Evolutionary conservation across 2,329 filamentous ascomycete genomes (phyloP).

Genomic region (Alternaria consortialis): DNA sequence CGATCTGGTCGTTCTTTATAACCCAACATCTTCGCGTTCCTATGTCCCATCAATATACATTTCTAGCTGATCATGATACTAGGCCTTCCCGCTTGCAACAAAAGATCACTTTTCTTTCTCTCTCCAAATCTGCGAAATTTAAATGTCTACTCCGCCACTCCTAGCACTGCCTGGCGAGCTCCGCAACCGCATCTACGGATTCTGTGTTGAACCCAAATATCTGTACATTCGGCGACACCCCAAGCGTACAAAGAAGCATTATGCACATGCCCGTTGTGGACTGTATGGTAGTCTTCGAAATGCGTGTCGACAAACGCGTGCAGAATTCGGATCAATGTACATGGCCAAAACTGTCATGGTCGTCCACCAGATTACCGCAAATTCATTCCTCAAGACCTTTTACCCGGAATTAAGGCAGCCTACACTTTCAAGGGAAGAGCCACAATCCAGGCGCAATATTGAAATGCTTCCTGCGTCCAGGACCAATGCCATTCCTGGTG

Average conservation of each 20-base stretch:
- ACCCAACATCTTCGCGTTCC: neutral
- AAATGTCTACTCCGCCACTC: neutral
- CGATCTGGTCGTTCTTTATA: neutral
- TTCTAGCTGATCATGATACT: no score
- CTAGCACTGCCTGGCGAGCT: conserved; percentile 5
- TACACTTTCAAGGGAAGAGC: no score
- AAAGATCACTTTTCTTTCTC: neutral
- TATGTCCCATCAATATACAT: neutral
- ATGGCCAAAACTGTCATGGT: neutral
- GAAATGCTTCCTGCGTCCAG: no score
- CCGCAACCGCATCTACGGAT: conserved; percentile 13
- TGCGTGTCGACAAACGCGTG: neutral
- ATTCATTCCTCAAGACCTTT: neutral
- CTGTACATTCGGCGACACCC: neutral
- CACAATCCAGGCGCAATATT: no score
- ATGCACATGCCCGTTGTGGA: neutral
- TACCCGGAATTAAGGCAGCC: neutral
- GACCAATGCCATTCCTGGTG: neutral
- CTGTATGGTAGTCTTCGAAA: neutral
- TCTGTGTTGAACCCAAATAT: neutral
- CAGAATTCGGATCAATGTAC: neutral
- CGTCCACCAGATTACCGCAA: neutral
- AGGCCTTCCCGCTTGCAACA: no score
- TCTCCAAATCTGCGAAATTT: neutral
- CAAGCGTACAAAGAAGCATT: neutral